Percentiles rank a stretch among this genome's conserved stretches.
These are phyloP conservation scores for Suillus luteus DNA, from an alignment of 768 basidiomycete genomes.

Conservation along the genomic window DNA sequence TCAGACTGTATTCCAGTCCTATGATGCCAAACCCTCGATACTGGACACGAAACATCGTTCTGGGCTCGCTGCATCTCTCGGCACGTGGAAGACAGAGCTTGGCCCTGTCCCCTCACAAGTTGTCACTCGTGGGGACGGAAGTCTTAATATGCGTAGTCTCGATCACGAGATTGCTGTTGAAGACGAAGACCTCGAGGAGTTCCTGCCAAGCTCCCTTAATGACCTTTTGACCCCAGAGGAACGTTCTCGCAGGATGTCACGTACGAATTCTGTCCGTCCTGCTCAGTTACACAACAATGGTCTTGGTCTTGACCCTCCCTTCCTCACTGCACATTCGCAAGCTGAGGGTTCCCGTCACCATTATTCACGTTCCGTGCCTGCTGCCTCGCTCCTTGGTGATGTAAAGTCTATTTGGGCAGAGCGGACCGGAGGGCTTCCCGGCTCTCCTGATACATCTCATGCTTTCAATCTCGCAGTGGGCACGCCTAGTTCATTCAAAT, in stretches of 20 bases:
- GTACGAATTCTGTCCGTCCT: constrained; percentile 53
- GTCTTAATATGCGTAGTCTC: constrained; percentile 29
- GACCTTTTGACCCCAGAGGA: constrained; percentile 91
- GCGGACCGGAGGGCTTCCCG: constrained; percentile 36
- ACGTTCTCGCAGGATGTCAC: constrained; percentile 76
- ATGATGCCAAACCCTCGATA: constrained; percentile 67
- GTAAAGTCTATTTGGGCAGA: constrained; percentile 84
- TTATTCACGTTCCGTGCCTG: constrained; percentile 84
- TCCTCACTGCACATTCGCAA: constrained; percentile 20
- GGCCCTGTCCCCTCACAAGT: constrained; percentile 26
- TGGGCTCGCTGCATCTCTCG: constrained; percentile 67
- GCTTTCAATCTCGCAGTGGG: constrained; percentile 31
- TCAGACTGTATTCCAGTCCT: constrained; percentile 60
- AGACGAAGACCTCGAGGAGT: constrained; percentile 84
- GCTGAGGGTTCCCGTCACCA: constrained; percentile 47
- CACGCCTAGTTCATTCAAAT: constrained; percentile 57
- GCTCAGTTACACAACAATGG: constrained; percentile 23
- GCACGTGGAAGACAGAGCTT: constrained; percentile 37
- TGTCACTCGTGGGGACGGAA: constrained; percentile 13
- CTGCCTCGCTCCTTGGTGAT: constrained; percentile 72
- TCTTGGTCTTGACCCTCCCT: constrained; percentile 20
- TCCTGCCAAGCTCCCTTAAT: constrained; percentile 84
- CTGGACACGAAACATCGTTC: constrained; percentile 42
- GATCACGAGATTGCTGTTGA: constrained; percentile 51
- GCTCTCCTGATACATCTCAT: constrained; percentile 39